Percentiles rank a stretch among this genome's conserved stretches.
phyloP scores from a whole-genome alignment of 768 basidiomycete species.

The Leccinum subgranulosum region DNA sequence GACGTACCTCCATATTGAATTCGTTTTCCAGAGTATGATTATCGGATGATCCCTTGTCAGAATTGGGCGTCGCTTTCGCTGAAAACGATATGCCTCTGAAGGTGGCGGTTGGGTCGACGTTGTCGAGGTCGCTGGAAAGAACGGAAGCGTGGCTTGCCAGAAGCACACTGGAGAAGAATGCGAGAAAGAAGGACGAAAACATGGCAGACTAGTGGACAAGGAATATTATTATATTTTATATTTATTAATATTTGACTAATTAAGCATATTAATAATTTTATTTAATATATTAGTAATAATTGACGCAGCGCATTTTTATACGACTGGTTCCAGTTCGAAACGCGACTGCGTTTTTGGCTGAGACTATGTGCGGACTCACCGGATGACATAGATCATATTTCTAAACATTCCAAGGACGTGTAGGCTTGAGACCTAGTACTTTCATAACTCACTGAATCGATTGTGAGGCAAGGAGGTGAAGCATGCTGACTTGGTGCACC shows the following conservation, averaged over 20 bases:
- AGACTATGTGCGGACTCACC: background rate
- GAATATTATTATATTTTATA: too few relatives aligned
- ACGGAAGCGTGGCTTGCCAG: conserved; percentile 30
- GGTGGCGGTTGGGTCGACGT: background rate
- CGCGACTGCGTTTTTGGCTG: conserved; percentile 5
- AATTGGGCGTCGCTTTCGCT: conserved; percentile 14
- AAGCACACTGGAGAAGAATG: conserved; percentile 22
- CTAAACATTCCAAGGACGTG: background rate
- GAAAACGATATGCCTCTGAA: conserved; percentile 21
- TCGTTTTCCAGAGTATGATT: conserved; percentile 25
- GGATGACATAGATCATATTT: background rate
- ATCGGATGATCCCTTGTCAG: conserved; percentile 18
- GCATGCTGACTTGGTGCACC: background rate
- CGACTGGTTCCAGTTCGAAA: conserved; percentile 6
- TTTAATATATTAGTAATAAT: too few relatives aligned
- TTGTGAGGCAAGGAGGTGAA: background rate
- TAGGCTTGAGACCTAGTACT: background rate
- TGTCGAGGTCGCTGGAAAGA: conserved; percentile 7
- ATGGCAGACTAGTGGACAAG: conserved; percentile 7
- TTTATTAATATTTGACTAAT: too few relatives aligned
- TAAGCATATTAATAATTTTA: too few relatives aligned
- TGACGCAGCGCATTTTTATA: conserved; percentile 5
- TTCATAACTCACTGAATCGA: background rate
- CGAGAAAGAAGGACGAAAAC: conserved; percentile 10
- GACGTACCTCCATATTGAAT: conserved; percentile 27